Evolutionary conservation across 345 rosid species (phyloP).

Genomic region (Brassica rapa): DNA sequence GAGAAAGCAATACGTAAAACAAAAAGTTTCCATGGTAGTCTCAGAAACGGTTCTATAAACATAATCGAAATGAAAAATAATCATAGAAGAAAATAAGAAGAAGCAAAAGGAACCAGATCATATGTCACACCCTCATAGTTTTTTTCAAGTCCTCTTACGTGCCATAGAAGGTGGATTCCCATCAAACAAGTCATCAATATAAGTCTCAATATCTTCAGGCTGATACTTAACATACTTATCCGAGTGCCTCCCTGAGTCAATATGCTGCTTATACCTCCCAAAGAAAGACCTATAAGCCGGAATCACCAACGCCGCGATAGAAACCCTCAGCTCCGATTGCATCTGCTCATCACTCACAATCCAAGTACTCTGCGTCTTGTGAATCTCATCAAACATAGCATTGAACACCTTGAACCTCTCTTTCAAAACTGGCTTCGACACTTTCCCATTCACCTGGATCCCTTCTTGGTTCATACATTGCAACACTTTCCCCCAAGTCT

Average conservation of each 20-base stretch:
- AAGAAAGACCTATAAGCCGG: conserved; percentile 6
- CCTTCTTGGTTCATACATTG: neutral
- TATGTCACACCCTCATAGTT: conserved; percentile 4
- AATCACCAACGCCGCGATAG: neutral
- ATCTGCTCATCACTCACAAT: neutral
- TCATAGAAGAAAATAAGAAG: conserved; percentile 4
- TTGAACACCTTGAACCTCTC: neutral
- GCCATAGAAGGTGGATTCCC: conserved; percentile 1
- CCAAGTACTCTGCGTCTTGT: neutral
- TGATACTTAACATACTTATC: conserved; percentile 1
- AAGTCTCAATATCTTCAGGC: conserved; percentile 2
- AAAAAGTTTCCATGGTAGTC: conserved; percentile 34
- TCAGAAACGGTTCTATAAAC: conserved; percentile 27
- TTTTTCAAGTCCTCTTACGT: conserved; percentile 5
- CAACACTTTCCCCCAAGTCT: conserved; percentile 1
- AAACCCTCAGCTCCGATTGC: neutral
- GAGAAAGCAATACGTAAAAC: neutral
- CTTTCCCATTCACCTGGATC: neutral
- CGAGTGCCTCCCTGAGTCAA: neutral
- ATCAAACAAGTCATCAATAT: neutral
- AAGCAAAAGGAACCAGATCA: conserved; percentile 19
- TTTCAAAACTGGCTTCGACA: neutral
- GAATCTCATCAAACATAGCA: neutral
- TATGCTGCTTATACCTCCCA: conserved; percentile 1
- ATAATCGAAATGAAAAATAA: conserved; percentile 11